Conservation (phyloP, 441 rosid genomes). For the Adansonia grandidieri region DNA sequence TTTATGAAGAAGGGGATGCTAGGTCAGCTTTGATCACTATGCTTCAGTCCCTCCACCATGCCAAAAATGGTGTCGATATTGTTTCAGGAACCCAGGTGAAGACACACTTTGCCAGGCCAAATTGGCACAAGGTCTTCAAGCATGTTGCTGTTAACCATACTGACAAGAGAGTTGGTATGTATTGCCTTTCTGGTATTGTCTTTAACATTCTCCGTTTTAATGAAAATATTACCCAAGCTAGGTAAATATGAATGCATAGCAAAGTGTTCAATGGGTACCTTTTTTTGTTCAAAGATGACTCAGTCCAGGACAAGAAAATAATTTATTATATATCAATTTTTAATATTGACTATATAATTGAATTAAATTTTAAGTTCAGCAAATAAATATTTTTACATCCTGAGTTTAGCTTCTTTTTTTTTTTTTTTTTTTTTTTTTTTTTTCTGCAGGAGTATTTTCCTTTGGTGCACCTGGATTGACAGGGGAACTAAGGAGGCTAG, state of each 20-base stretch:
- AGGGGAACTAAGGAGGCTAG: slow-evolving; percentile 52
- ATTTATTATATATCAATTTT: too few relatives aligned
- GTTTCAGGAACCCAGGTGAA: slow-evolving; percentile 71
- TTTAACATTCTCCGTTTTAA: neutral
- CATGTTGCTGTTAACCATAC: slow-evolving; percentile 58
- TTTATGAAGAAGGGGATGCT: slow-evolving; percentile 85
- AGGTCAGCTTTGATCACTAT: slow-evolving; percentile 70
- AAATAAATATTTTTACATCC: neutral
- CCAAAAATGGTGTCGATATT: slow-evolving; percentile 70
- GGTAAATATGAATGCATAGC: too few relatives aligned
- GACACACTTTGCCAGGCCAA: slow-evolving; percentile 74
- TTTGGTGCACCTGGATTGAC: slow-evolving; percentile 71
- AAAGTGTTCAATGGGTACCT: neutral
- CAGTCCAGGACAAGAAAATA: too few relatives aligned
- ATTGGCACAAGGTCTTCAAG: slow-evolving; percentile 77
- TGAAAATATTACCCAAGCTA: neutral
- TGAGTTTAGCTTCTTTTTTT: neutral
- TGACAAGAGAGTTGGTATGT: slow-evolving; percentile 64
- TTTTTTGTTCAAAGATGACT: too few relatives aligned
- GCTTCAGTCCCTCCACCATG: slow-evolving; percentile 78
- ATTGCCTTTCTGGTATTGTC: neutral
- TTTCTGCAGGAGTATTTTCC: slow-evolving; percentile 62
- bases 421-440: neutral
- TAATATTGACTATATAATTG: too few relatives aligned
- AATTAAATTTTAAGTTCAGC: too few relatives aligned